Evolutionary conservation across 495 filamentous ascomycete species (phyloP), one percentile per base, ranked within the genome.

Genomic region (Opeltia flavorubescens): DNA sequence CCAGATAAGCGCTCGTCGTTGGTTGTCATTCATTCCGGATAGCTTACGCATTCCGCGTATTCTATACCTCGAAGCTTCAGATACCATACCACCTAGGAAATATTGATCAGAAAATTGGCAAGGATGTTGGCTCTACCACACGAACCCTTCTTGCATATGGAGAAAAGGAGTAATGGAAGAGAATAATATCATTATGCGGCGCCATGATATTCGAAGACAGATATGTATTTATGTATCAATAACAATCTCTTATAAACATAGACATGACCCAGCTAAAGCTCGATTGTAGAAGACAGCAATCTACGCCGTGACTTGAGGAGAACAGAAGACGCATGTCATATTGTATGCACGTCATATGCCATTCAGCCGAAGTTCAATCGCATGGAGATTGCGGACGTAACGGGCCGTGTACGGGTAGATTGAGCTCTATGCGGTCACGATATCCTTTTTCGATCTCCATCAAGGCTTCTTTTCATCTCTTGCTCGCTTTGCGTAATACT

Each of bases 91-190:
- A 80, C 43, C 51, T 53, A 39, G 36, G 5, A 25, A 27, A 3
- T 12, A 12, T 18, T 36, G 17, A 27, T 12, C 13, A 44, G 12
- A 7, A 15, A 13, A n/a, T 5, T 26, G 13, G 12, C 15, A 20
- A 21, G 11, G 33, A 20, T 17, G 9, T 18, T 17, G 17, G 20
- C 12, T 5, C 20, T 8, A 2, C 25, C 2, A 18, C 9, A 35
- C 11, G 28, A 12, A 58, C 51, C 45, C 77, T 62, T 31, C 63
- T 59, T 1, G 75, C 77, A 49, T 72, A 82, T 4, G 77, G 78
- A 20, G 77, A 81, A 55, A 58, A 63, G 3, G 58, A 36, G 54
- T 80, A 80, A 53, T 76, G 72, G 51, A 71, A 79, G 12, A 77
- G 56, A 17, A 78, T 54, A 38, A 77, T 67, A 20, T 62, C 54